phyloP scores from a whole-genome alignment of 2,329 filamentous ascomycete genomes.

The Sporothrix globosa region DNA sequence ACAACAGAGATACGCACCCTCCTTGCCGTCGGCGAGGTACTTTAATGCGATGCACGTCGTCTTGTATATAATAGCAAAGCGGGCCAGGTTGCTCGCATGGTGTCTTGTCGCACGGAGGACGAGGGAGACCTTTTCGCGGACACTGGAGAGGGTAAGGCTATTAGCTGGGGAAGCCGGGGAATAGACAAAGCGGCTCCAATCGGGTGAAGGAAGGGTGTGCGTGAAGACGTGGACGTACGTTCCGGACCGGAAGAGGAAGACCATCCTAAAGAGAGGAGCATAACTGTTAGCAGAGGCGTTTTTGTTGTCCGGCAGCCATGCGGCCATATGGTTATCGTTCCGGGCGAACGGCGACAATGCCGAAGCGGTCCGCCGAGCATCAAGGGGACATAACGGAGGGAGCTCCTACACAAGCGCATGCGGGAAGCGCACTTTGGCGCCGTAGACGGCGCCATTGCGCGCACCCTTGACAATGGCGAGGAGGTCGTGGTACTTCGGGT shows the following conservation, averaged over 20 bases:
- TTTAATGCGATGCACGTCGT: constrained; percentile 74
- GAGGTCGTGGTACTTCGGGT: constrained; percentile 82
- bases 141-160: not conserved
- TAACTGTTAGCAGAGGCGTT: constrained; percentile 7
- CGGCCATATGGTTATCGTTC: not conserved
- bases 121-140: constrained; percentile 76
- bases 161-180: constrained; percentile 41
- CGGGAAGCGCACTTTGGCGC: constrained; percentile 95
- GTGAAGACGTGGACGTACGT: constrained; percentile 57
- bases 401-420: constrained; percentile 78
- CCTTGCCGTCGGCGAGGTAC: constrained; percentile 63
- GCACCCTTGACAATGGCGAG: constrained; percentile 88
- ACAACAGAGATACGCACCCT: constrained; percentile 46
- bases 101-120: constrained; percentile 85
- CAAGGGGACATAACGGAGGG: not conserved
- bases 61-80: constrained; percentile 93
- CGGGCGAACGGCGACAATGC: not conserved
- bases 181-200: constrained; percentile 4
- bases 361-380: not conserved
- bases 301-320: not conserved
- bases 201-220: not conserved
- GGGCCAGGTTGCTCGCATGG: constrained; percentile 88
- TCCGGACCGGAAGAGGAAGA: constrained; percentile 92
- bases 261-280: constrained; percentile 67
- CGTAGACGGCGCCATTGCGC: constrained; percentile 96